Evolutionary conservation across 306 rosid species (phyloP).

Genomic region (Quercus glauca): DNA sequence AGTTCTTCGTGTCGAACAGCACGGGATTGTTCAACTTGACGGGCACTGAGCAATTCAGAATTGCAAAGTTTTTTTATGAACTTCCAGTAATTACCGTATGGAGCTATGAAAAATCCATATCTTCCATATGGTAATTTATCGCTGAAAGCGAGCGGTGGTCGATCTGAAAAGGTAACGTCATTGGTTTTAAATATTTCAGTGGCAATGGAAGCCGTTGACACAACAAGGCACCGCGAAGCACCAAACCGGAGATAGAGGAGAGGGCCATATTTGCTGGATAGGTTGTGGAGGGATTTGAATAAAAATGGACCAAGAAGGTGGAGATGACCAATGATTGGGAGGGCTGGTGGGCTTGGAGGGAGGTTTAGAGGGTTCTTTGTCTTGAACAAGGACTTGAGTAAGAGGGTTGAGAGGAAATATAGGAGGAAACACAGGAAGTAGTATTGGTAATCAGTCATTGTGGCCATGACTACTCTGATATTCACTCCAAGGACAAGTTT

Average conservation of each 20-base stretch:
- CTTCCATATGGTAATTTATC: slow-evolving; percentile 35
- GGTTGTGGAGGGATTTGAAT: slow-evolving; percentile 30
- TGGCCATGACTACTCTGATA: too few relatives aligned
- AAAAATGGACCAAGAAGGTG: slow-evolving; percentile 38
- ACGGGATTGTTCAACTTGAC: neutral
- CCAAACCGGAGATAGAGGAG: slow-evolving; percentile 42
- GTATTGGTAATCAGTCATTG: too few relatives aligned
- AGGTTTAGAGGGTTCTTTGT: neutral
- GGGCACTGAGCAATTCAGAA: slow-evolving; percentile 23
- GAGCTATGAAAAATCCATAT: slow-evolving; percentile 40
- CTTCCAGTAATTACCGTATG: slow-evolving; percentile 46
- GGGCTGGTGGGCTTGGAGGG: slow-evolving; percentile 35
- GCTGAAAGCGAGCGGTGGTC: slow-evolving; percentile 43
- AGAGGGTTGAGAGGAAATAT: neutral
- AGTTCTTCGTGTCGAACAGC: neutral
- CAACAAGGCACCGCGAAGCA: slow-evolving; percentile 29
- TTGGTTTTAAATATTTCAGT: slow-evolving; percentile 43
- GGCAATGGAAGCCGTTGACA: slow-evolving; percentile 38
- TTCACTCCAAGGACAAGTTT: too few relatives aligned
- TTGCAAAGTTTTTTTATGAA: slow-evolving; percentile 52
- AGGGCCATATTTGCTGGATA: slow-evolving; percentile 40
- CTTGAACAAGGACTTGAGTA: too few relatives aligned
- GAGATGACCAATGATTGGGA: slow-evolving; percentile 46
- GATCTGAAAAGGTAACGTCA: slow-evolving; percentile 36
- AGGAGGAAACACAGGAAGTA: too few relatives aligned